These are phyloP conservation scores for Alternaria postmessia DNA, from an alignment of 2,329 filamentous ascomycete species.

Conservation along the genomic window DNA sequence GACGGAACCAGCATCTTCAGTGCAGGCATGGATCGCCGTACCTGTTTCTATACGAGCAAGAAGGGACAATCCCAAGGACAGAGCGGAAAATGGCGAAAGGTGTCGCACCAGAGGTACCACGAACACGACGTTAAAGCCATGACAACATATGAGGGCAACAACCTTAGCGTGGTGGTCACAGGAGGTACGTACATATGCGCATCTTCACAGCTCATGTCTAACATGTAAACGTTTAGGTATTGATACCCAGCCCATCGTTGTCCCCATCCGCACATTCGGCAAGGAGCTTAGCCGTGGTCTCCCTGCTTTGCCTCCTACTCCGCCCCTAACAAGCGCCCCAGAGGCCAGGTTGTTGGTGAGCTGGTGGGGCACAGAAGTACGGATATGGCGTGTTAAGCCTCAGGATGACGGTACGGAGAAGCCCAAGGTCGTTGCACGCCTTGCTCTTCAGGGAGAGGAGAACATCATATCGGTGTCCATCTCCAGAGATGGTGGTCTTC, in stretches of 20 bases:
- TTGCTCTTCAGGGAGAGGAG: constrained; percentile 69
- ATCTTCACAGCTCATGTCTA: not conserved
- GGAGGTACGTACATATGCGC: constrained; percentile 70
- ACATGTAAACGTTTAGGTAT: constrained; percentile 65
- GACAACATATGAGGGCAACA: constrained; percentile 84
- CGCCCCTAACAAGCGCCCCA: constrained; percentile 76
- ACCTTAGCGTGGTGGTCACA: constrained; percentile 86
- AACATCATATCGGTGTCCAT: constrained; percentile 80
- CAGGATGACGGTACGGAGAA: constrained; percentile 57
- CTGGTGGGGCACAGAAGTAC: constrained; percentile 91
- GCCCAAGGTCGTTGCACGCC: constrained; percentile 51
- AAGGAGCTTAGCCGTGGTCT: constrained; percentile 83
- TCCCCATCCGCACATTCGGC: constrained; percentile 79
- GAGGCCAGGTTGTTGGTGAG: constrained; percentile 79
- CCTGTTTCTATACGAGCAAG: constrained; percentile 74
- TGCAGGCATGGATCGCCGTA: constrained; percentile 89
- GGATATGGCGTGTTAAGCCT: constrained; percentile 75
- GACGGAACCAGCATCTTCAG: constrained; percentile 86
- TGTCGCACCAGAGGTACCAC: constrained; percentile 87
- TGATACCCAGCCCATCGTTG: constrained; percentile 82
- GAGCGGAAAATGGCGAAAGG: constrained; percentile 74
- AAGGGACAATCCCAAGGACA: constrained; percentile 46
- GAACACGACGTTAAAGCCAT: constrained; percentile 95
- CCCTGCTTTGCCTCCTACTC: constrained; percentile 81
- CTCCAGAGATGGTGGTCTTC: constrained; percentile 73